phyloP scores from a whole-genome alignment of 2,329 filamentous ascomycete genomes.

The Aspergillus arachidicola region DNA sequence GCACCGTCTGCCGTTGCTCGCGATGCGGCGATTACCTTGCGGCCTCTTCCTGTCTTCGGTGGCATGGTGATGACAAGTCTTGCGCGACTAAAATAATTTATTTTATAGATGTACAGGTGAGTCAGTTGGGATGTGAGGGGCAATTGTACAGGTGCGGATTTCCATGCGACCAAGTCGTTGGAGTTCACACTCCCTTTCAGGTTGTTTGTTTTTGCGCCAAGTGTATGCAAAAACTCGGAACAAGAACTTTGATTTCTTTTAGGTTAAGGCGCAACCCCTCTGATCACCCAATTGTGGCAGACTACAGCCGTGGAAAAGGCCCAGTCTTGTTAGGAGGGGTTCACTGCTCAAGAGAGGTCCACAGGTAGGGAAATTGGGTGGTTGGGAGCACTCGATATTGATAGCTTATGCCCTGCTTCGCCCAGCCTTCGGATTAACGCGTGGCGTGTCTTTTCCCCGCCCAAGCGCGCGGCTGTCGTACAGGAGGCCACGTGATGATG shows the following conservation, averaged over 20 bases:
- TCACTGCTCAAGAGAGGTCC: not conserved
- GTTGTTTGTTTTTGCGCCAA: not conserved
- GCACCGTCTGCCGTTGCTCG: conserved; percentile 8
- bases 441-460: conserved; percentile 17
- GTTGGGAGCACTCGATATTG: conserved; percentile 1
- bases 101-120: not conserved
- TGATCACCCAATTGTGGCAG: not conserved
- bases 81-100: not conserved
- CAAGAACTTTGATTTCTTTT: not conserved
- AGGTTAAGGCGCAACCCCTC: not conserved
- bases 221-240: not conserved
- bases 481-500: conserved; percentile 10
- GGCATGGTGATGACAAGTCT: conserved; percentile 26
- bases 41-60: conserved; percentile 30
- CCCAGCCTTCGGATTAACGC: conserved; percentile 28
- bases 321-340: not conserved
- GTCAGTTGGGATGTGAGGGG: not conserved
- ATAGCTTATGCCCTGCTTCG: not conserved
- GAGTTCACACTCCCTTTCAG: not conserved
- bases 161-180: not conserved
- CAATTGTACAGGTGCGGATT: not conserved
- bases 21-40: conserved; percentile 14
- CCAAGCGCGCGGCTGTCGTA: conserved; percentile 15
- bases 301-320: not conserved
- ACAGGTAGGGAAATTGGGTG: conserved; percentile 10